Percentiles rank a stretch among this genome's conserved stretches.
Conservation (phyloP, 2,329 filamentous ascomycete genomes). For the Diaporthe sp. region DNA sequence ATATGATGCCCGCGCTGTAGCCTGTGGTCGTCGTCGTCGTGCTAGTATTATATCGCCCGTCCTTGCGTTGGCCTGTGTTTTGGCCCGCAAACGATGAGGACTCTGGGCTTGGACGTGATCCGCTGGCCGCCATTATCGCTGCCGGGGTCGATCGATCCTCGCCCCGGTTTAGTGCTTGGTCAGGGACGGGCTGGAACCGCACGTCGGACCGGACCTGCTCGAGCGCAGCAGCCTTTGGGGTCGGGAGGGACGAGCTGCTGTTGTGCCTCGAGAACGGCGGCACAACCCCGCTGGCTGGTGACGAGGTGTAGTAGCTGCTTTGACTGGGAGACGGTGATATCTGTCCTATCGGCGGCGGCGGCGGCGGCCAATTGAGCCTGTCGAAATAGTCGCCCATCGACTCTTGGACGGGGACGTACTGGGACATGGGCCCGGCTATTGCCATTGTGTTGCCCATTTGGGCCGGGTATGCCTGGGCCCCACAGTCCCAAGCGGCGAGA, state of each 20-base stretch:
- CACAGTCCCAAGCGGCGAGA: background rate
- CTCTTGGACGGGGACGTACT: background rate
- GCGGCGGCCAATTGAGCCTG: background rate
- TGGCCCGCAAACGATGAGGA: background rate
- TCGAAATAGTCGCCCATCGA: background rate
- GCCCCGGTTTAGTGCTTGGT: background rate
- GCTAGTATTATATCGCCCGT: fast-evolving
- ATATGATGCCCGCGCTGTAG: background rate
- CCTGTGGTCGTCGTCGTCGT: background rate
- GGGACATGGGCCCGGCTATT: background rate
- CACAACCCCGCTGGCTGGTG: background rate
- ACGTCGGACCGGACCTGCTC: background rate
- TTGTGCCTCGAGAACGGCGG: background rate
- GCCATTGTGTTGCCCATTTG: background rate
- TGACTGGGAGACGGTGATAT: background rate
- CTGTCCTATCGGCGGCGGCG: background rate
- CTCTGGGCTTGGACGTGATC: too few relatives aligned
- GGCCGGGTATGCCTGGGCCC: background rate
- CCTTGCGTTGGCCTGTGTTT: background rate
- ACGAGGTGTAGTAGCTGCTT: background rate
- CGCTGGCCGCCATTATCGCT: too few relatives aligned
- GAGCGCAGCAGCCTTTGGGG: too few relatives aligned
- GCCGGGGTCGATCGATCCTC: background rate
- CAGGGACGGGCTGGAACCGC: background rate
- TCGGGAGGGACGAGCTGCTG: background rate